Evolutionary conservation across 768 basidiomycete species (phyloP).

Genomic region (Rubroboletus satanas): DNA sequence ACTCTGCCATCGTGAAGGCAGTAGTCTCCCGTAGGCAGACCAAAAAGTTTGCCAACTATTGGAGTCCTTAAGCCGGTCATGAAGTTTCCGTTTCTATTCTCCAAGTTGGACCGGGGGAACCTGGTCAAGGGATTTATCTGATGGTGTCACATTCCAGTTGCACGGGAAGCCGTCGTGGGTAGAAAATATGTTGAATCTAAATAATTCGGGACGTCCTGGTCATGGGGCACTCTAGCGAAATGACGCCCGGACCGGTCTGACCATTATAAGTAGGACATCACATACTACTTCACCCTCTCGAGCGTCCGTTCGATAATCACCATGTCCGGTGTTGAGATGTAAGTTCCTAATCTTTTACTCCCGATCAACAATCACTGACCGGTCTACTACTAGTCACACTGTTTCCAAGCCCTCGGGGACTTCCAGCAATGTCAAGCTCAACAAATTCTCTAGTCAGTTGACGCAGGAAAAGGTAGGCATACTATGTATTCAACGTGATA

Average conservation of each 20-base stretch:
- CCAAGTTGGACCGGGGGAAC: background rate
- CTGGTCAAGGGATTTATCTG: background rate
- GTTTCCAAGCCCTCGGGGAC: conserved; percentile 19
- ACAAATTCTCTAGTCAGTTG: conserved; percentile 69
- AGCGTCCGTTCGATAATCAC: conserved; percentile 7
- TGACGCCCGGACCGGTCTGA: conserved; percentile 6
- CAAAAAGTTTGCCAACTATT: background rate
- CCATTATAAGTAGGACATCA: conserved; percentile 15
- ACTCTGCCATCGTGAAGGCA: background rate
- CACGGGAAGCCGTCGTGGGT: conserved; percentile 14
- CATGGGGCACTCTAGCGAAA: conserved; percentile 15
- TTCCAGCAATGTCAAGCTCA: conserved; percentile 48
- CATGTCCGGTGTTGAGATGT: conserved; percentile 67
- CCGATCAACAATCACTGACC: background rate
- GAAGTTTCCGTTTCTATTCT: background rate
- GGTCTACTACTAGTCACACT: conserved; percentile 12
- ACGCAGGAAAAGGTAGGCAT: conserved; percentile 72
- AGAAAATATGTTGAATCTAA: conserved; percentile 5
- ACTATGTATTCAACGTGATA: background rate
- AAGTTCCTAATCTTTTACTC: conserved; percentile 16
- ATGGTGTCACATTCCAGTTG: background rate
- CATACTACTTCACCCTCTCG: background rate
- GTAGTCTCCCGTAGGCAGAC: background rate
- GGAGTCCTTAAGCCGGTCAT: background rate
- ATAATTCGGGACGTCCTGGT: conserved; percentile 2